These are phyloP conservation scores for Ascochyta koolunga DNA, from an alignment of 2,329 filamentous ascomycete genomes.

Conservation along the genomic window DNA sequence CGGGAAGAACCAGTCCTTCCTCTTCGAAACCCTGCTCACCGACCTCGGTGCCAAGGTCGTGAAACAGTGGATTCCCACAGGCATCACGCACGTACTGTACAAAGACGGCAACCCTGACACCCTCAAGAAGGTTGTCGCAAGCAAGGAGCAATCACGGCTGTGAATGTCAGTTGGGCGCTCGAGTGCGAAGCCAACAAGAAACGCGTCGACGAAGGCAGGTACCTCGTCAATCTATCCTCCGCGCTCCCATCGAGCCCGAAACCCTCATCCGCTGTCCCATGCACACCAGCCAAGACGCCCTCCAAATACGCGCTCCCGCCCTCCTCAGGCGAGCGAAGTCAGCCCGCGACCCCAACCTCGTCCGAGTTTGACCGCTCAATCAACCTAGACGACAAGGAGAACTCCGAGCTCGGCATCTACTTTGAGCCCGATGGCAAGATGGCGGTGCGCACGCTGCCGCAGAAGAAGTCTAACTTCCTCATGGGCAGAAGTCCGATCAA, in stretches of 20 bases:
- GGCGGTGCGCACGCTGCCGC: constrained; percentile 46
- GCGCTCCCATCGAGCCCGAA: constrained; percentile 31
- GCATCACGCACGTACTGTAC: constrained; percentile 87
- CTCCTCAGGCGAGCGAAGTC: constrained; percentile 29
- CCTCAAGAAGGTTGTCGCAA: constrained; percentile 77
- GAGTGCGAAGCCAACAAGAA: constrained; percentile 57
- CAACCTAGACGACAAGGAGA: constrained; percentile 38
- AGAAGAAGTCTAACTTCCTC: constrained; percentile 33
- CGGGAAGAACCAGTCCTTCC: constrained; percentile 62
- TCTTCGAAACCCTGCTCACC: constrained; percentile 78
- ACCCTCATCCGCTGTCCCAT: constrained; percentile 27
- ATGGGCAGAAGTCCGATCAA: constrained; percentile 53
- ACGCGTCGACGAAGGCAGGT: constrained; percentile 41
- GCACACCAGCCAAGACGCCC: constrained; percentile 42
- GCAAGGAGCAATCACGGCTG: constrained; percentile 79
- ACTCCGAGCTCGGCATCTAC: constrained; percentile 45
- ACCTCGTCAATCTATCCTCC: constrained; percentile 38
- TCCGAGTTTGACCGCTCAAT: constrained; percentile 39
- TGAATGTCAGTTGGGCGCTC: constrained; percentile 86
- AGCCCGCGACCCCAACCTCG: constrained; percentile 34
- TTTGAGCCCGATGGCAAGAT: constrained; percentile 55
- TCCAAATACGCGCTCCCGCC: constrained; percentile 33
- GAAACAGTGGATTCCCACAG: constrained; percentile 69
- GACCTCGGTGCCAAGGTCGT: constrained; percentile 84
- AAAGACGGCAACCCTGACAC: constrained; percentile 85